Conservation (phyloP, 2,329 filamentous ascomycete genomes). For the Arthrobotrys megalospora region DNA sequence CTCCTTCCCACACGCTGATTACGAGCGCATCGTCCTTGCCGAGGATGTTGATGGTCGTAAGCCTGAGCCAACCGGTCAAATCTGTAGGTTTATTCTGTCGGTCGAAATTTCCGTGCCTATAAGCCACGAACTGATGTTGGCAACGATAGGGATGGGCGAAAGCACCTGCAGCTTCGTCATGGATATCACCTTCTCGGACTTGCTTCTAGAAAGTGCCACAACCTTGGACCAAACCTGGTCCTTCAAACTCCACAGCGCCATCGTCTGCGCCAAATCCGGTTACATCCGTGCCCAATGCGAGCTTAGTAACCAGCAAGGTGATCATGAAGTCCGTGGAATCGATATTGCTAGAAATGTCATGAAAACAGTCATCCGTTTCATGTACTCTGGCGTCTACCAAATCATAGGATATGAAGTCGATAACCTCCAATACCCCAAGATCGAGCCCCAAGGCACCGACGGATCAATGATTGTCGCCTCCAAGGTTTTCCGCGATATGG, state of each 20-base stretch:
- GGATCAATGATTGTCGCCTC: not conserved
- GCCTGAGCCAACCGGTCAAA: too few species aligned
- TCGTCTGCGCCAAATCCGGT: constrained; percentile 27
- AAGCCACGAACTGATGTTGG: not conserved
- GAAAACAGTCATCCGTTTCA: constrained; percentile 29
- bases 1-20: too few species aligned
- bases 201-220: not conserved
- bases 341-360: constrained; percentile 8
- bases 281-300: constrained; percentile 9
- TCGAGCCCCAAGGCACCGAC: not conserved
- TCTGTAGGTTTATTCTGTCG: too few species aligned
- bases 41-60: too few species aligned
- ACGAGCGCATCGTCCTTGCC: too few species aligned
- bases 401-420: constrained; percentile 35
- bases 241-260: constrained; percentile 17
- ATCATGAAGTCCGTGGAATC: not conserved
- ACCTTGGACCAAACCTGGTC: not conserved
- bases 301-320: not conserved
- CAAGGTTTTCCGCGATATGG: constrained; percentile 23
- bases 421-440: not conserved
- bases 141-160: not conserved
- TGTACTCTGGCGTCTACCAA: constrained; percentile 33
- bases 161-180: not conserved
- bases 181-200: constrained; percentile 6
- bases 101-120: too few species aligned